phyloP scores from a whole-genome alignment of 164 flowering plant genomes.

The Cinnamomum chago region DNA sequence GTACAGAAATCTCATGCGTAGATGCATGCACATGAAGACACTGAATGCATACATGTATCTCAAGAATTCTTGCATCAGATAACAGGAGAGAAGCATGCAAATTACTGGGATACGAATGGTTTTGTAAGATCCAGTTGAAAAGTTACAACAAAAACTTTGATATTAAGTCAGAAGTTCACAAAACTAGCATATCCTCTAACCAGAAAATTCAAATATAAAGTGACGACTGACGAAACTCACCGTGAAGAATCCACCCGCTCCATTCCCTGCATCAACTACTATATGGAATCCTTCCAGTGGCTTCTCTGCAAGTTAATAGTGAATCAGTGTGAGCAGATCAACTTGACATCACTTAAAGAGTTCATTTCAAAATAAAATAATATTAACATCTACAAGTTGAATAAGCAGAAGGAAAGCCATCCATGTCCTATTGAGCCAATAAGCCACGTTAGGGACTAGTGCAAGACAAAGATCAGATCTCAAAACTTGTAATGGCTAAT shows the following conservation, averaged over 20 bases:
- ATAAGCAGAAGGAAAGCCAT: not conserved
- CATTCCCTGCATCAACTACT: conserved; percentile 98
- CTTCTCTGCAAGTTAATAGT: conserved; percentile 52
- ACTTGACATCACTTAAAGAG: not conserved
- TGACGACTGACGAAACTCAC: conserved; percentile 34
- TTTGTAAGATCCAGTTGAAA: not conserved
- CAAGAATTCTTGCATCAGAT: not conserved
- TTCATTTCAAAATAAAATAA: not conserved
- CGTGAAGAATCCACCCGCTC: conserved; percentile 97
- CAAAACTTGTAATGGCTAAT: not conserved
- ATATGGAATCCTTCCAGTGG: conserved; percentile 97
- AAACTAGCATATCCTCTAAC: not conserved
- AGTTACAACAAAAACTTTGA: not conserved
- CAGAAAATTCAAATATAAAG: not conserved
- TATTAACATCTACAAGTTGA: not conserved
- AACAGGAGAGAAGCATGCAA: not conserved
- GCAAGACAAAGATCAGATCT: not conserved
- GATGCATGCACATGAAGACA: not conserved
- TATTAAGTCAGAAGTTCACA: not conserved
- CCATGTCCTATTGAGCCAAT: not conserved
- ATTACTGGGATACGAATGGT: not conserved
- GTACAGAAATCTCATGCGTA: not conserved
- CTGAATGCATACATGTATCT: not conserved
- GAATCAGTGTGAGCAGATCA: conserved; percentile 1
- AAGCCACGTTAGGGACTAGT: not conserved